Evolutionary conservation across 2,329 filamentous ascomycete species (phyloP), one percentile per base, ranked within the genome.

Genomic region (Ceratocystis colombiana): DNA sequence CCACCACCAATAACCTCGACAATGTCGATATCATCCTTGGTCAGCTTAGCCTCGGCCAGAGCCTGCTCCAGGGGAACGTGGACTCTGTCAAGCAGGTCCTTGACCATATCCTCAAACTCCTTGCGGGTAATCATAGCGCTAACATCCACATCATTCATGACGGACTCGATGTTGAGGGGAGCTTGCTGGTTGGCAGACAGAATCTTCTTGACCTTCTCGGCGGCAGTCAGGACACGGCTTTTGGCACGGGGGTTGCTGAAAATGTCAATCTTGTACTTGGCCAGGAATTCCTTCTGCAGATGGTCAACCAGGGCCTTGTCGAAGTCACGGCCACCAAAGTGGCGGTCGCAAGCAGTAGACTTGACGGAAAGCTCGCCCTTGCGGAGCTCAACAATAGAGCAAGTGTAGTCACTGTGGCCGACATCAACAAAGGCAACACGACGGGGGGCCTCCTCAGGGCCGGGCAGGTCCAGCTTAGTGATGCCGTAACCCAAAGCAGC

Each of bases 151-250:
- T 99, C 94, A 77, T 97, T 95, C 92, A 99, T 97, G 71, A 99
- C 82, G 45, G 92, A 96, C 81, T 99, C 94, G 73, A 99, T 95
- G 82, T 92, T 97, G 76, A 99, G 78, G 62, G 93, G 90, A 20
- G 93, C 91, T 74, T 88, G 84, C 71, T 92, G 88, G 80, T 97
- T 97, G 75, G 94, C 94, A 45, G 93, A 97, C 66, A 99, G 82
- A 66, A 97, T 87, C 86, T 97, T 97, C 87, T 99, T 99, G 75
- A 96, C 80, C 84, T 96, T 96, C 83, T 99, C 94, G 66, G 92
- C 91, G 67, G 89, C 91, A 69, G 90, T 86, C 53, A 89, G 83
- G 72, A 95, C 89, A 75, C 94, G 90, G 71, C 92, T 86, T 76
- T 88, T 84, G 68, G 93, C 94, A 80, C 96, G 96, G 71, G 87